phyloP scores from a whole-genome alignment of 495 filamentous ascomycete genomes.

The Hyaloscypha hepaticicola region DNA sequence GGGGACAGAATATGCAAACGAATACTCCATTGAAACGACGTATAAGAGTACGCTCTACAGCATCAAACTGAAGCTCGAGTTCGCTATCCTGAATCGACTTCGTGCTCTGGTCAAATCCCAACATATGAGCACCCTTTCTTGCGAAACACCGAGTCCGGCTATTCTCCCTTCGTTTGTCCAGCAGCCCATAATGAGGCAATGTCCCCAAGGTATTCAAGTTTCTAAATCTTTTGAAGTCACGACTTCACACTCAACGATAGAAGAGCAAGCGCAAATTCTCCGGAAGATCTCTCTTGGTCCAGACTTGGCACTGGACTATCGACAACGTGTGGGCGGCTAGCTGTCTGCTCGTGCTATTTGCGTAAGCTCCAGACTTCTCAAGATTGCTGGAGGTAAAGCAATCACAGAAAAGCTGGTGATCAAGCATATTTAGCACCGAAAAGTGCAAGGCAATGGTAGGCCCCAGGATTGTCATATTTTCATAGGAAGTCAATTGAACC shows the following conservation, averaged over 20 bases:
- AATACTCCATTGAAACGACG: constrained; percentile 55
- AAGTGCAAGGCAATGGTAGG: too few relatives aligned
- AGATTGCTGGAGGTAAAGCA: too few relatives aligned
- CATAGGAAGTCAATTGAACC: too few relatives aligned
- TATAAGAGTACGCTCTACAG: constrained; percentile 61
- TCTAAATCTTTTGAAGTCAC: not conserved
- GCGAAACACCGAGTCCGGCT: not conserved
- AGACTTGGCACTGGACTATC: not conserved
- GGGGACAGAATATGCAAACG: constrained; percentile 48
- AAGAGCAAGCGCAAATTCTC: not conserved
- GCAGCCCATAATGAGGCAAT: not conserved
- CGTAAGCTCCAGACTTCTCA: too few relatives aligned
- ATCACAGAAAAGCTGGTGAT: too few relatives aligned
- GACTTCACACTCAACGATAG: not conserved
- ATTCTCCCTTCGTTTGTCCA: not conserved
- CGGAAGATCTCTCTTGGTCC: not conserved
- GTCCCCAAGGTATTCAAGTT: not conserved
- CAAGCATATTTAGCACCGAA: too few relatives aligned
- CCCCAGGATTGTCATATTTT: too few relatives aligned
- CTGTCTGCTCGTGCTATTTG: too few relatives aligned
- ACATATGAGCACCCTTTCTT: not conserved
- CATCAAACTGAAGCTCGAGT: constrained; percentile 64
- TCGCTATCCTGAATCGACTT: constrained; percentile 52
- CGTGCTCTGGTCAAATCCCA: not conserved
- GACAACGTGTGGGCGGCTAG: not conserved